Evolutionary conservation across 805 yeast genomes (phyloP).

Genomic region (Metschnikowia orientalis): DNA sequence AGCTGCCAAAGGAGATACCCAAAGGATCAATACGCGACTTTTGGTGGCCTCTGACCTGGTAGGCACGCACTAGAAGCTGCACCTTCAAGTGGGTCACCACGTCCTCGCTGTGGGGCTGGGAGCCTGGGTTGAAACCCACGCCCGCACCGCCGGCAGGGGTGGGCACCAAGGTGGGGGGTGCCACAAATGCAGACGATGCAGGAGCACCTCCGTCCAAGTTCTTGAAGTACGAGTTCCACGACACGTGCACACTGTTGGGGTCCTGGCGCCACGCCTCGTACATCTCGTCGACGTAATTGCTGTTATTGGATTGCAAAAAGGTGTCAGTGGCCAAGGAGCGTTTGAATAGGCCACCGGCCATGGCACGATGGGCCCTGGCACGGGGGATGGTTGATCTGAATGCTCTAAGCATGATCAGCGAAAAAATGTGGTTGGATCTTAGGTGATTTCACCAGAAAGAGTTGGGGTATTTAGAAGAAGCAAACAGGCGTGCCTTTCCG

Average conservation of each 20-base stretch:
- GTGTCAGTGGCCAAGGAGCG: conserved; percentile 52
- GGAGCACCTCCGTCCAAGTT: conserved; percentile 71
- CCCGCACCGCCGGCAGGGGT: conserved; percentile 75
- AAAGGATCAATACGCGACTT: conserved; percentile 96
- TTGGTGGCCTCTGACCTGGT: conserved; percentile 97
- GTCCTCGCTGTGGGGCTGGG: conserved; percentile 49
- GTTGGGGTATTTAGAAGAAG: conserved; percentile 4
- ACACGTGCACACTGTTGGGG: conserved; percentile 85
- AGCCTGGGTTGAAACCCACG: conserved; percentile 48
- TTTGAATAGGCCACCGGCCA: conserved; percentile 15
- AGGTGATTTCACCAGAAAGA: conserved; percentile 4
- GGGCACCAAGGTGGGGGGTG: conserved; percentile 90
- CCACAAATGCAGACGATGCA: conserved; percentile 70
- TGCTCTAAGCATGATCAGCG: conserved; percentile 38
- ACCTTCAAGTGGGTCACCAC: conserved; percentile 88
- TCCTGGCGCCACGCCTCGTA: conserved; percentile 90
- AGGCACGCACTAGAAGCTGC: conserved; percentile 94
- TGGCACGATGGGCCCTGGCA: conserved; percentile 29
- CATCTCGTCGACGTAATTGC: conserved; percentile 96
- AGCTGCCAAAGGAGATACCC: conserved; percentile 80
- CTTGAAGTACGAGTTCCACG: conserved; percentile 96
- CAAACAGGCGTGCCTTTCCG: conserved; percentile 5
- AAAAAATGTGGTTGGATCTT: conserved; percentile 1
- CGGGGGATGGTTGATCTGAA: conserved; percentile 36
- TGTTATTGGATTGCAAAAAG: conserved; percentile 78